phyloP scores from a whole-genome alignment of 768 basidiomycete species.

The Dentipellis fragilis region DNA sequence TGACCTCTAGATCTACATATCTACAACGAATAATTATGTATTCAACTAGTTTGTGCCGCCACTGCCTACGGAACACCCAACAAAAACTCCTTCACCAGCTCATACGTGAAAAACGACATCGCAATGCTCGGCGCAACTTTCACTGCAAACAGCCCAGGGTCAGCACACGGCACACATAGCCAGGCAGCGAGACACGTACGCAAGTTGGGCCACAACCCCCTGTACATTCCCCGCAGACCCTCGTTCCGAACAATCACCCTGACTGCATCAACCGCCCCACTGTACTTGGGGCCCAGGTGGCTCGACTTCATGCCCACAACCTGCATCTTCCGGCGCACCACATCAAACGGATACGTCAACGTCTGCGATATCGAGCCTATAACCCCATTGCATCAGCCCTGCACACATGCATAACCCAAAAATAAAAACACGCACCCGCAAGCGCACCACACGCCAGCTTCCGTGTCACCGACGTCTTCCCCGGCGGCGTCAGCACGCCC shows the following conservation, averaged over 20 bases:
- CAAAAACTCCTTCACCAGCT: constrained; percentile 48
- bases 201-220: constrained; percentile 83
- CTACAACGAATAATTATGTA: not conserved
- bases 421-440: constrained; percentile 43
- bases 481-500: constrained; percentile 72
- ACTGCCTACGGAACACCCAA: constrained; percentile 20
- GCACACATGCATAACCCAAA: not conserved
- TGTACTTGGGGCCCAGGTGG: constrained; percentile 54
- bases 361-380: constrained; percentile 87
- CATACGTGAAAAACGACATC: constrained; percentile 79
- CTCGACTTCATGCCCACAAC: constrained; percentile 65
- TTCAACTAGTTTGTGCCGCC: not conserved
- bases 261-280: constrained; percentile 73
- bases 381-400: not conserved
- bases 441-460: constrained; percentile 83
- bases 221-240: constrained; percentile 69
- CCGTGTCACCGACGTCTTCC: constrained; percentile 52
- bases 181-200: constrained; percentile 37
- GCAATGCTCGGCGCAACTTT: constrained; percentile 90
- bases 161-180: not conserved
- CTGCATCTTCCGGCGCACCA: constrained; percentile 92
- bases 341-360: constrained; percentile 92
- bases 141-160: constrained; percentile 33
- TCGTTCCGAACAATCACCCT: constrained; percentile 58
- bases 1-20: too few relatives aligned